These are phyloP conservation scores for Barnettozyma wickerhamii DNA, from an alignment of 805 yeast genomes.

Conservation along the genomic window DNA sequence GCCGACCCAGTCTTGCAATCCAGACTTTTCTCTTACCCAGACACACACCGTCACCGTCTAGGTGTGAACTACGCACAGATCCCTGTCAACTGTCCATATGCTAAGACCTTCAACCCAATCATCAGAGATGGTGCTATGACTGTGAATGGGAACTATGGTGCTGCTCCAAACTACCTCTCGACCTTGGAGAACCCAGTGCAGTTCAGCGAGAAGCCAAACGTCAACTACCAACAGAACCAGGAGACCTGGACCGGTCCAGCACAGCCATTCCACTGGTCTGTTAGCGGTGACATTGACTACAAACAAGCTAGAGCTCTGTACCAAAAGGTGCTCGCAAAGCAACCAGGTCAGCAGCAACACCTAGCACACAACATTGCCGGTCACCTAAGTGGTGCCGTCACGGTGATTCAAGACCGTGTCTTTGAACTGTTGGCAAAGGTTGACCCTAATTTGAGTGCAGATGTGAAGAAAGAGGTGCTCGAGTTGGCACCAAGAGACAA, in stretches of 20 bases:
- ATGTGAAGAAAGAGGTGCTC: conserved; percentile 60
- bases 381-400: conserved; percentile 66
- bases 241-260: conserved; percentile 84
- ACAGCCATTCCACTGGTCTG: conserved; percentile 82
- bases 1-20: conserved; percentile 84
- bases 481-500: conserved; percentile 30
- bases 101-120: conserved; percentile 58
- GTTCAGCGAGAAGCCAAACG: conserved; percentile 23
- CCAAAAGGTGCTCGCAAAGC: conserved; percentile 59
- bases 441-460: conserved; percentile 59
- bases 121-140: conserved; percentile 80
- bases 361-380: conserved; percentile 80
- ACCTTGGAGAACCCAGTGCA: conserved; percentile 34
- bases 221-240: conserved; percentile 53
- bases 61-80: conserved; percentile 73
- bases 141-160: conserved; percentile 68
- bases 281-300: conserved; percentile 63
- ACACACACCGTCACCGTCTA: conserved; percentile 80
- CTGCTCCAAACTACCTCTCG: conserved; percentile 71
- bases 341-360: conserved; percentile 79
- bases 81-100: conserved; percentile 85
- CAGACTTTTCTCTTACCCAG: conserved; percentile 77
- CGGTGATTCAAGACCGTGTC: conserved; percentile 74
- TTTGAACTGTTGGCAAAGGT: conserved; percentile 74
- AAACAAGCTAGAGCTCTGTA: conserved; percentile 75